Evolutionary conservation across 345 rosid genomes (phyloP), one percentile per base, ranked within the genome.

Genomic region (Bretschneidera sinensis): DNA sequence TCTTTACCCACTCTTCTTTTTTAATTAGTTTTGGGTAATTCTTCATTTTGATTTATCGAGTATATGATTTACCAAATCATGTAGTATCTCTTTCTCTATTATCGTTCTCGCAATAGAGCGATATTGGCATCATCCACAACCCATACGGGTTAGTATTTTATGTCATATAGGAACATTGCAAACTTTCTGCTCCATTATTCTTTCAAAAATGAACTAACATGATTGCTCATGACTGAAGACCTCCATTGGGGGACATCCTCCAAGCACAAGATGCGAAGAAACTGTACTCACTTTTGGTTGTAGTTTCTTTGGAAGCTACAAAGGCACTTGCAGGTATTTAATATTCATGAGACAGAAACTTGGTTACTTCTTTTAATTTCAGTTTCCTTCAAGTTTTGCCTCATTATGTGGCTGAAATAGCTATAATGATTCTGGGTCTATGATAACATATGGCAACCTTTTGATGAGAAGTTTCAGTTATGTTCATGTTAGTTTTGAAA

Each of bases 201-300:
- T 45, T 57, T 28, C 11, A n/a, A 45, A 49, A 17, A 62, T 76
- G 71, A 67, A 78, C 59, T 69, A 45, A 25, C 64, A 48, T 63
- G 31, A 50, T 9, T 70, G 19, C 52, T 55, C 54, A 20, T 65
- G 35, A 53, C 25, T 74, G 60, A 64, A 87, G 95, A 76, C 84
- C 91, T 59, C 81, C 92, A 9, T 50, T 85, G 67, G 77, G 81
- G 55, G 76, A 78, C 63, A 34, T 76, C 54, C 74, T 87, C 68
- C 85, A 79, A 62, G 73, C 75, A 14, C 78, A 70, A 58, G 76
- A 82, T 64, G 76, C 71, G 62, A 82, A 65, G 75, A 77, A 81
- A 54, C 65, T 82, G 14, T 91, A 96, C 74, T 79, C 83, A n/a
- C 60, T 74, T 72, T 62, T 85, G 77, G 83, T 87, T 24, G 51